A percentile compares a stretch with the other conserved stretches of the same genome.
Evolutionary conservation across 148 eudicot species (phyloP).

Genomic region (Cornus suecica): DNA sequence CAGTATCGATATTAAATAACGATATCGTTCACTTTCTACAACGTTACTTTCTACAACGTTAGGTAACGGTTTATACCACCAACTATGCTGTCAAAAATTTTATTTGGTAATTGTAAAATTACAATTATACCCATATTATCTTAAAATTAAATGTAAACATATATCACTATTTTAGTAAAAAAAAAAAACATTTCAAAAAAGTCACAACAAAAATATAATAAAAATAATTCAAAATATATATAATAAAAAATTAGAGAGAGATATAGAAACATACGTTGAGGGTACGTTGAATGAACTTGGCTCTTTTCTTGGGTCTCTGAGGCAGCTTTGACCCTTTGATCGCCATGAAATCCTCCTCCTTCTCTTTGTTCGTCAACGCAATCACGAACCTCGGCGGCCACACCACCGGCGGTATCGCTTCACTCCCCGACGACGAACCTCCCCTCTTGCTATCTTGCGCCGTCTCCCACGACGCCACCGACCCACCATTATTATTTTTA

Average conservation of each 20-base stretch:
- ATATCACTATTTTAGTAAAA: no score
- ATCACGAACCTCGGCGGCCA: conserved; percentile 41
- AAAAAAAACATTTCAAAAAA: neutral
- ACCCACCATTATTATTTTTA: conserved; percentile 22
- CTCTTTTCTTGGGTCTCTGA: conserved; percentile 90
- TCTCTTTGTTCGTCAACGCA: conserved; percentile 71
- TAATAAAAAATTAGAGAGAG: neutral
- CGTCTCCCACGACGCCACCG: conserved; percentile 58
- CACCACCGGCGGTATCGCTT: conserved; percentile 30
- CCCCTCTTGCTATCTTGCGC: conserved; percentile 41
- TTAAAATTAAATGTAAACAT: no score
- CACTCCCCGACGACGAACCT: conserved; percentile 66
- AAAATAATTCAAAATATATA: neutral
- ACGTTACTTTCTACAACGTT: no score
- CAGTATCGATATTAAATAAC: no score
- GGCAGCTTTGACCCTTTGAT: conserved; percentile 91
- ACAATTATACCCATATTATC: no score
- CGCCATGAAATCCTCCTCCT: conserved; percentile 87
- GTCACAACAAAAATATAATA: neutral
- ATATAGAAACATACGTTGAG: conserved; percentile 65
- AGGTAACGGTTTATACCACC: no score
- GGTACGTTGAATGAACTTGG: conserved; percentile 86
- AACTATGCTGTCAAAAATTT: no score
- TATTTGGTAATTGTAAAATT: no score
- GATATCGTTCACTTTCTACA: no score